These are phyloP conservation scores for cucumber (Cucumis sativus) DNA, from an alignment of 306 rosid species.

Conservation along the genomic window DNA sequence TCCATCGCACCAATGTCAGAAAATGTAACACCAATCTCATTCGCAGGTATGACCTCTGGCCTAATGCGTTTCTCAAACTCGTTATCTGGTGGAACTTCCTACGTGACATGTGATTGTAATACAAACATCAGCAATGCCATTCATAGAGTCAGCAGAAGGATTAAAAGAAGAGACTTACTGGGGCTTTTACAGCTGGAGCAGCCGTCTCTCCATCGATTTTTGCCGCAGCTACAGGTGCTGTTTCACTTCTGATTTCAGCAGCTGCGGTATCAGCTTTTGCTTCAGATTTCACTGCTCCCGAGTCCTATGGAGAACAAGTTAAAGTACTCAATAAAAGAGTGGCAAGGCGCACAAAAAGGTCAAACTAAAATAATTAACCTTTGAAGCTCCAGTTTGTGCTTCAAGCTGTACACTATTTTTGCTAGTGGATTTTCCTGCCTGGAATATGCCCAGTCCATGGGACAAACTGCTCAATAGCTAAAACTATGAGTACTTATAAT, in stretches of 20 bases:
- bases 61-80: constrained; percentile 96
- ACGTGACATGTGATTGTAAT: neutral
- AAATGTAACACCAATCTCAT: constrained; percentile 67
- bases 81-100: constrained; percentile 76
- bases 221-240: constrained; percentile 17
- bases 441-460: constrained; percentile 70
- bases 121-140: constrained; percentile 9
- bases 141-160: neutral
- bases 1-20: constrained; percentile 85
- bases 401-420: constrained; percentile 44
- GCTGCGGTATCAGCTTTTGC: constrained; percentile 27
- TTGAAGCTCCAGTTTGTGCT: constrained; percentile 40
- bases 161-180: constrained; percentile 25
- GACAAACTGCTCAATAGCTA: constrained; percentile 55
- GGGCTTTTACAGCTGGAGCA: constrained; percentile 39
- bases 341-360: neutral
- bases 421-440: constrained; percentile 41
- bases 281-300: constrained; percentile 32
- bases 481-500: constrained; percentile 10
- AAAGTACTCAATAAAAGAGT: neutral
- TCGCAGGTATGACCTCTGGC: constrained; percentile 86
- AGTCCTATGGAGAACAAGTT: constrained; percentile 19
- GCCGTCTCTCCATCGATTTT: constrained; percentile 33
- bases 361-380: constrained; percentile 37
- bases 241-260: constrained; percentile 36